phyloP scores from a whole-genome alignment of 75 land plant species.

The Cupressus sempervirens region DNA sequence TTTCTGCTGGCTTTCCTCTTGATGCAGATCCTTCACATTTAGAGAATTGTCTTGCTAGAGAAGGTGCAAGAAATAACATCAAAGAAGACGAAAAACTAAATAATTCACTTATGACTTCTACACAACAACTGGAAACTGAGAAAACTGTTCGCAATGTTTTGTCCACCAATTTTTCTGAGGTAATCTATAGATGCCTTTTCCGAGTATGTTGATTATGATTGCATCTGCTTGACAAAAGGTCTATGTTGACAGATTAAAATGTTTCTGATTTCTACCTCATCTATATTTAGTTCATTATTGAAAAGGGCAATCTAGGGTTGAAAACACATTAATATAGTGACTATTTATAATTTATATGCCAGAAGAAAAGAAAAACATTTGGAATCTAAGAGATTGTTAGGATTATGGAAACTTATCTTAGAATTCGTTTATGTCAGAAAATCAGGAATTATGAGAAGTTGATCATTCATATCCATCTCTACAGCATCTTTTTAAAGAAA shows the following conservation, averaged over 20 bases:
- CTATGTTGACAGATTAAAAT: background rate
- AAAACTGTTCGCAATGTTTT: constrained; percentile 25
- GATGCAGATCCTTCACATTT: constrained; percentile 40
- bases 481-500: background rate
- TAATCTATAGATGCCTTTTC: constrained; percentile 5
- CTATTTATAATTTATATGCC: background rate
- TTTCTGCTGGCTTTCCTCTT: background rate
- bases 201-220: background rate
- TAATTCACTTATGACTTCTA: background rate
- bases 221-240: background rate
- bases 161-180: constrained; percentile 43
- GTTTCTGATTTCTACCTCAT: background rate
- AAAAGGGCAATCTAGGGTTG: background rate
- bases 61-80: constrained; percentile 11
- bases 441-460: background rate
- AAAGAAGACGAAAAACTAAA: constrained; percentile 2
- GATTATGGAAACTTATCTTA: background rate
- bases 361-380: background rate
- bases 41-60: constrained; percentile 5
- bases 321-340: background rate
- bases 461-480: background rate
- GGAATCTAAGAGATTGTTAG: background rate
- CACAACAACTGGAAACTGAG: constrained; percentile 22
- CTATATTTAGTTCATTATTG: background rate
- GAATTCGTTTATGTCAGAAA: background rate